Evolutionary conservation across 495 filamentous ascomycete genomes (phyloP), one percentile per base, ranked within the genome.

Genomic region (Lentithecium fluviatile): DNA sequence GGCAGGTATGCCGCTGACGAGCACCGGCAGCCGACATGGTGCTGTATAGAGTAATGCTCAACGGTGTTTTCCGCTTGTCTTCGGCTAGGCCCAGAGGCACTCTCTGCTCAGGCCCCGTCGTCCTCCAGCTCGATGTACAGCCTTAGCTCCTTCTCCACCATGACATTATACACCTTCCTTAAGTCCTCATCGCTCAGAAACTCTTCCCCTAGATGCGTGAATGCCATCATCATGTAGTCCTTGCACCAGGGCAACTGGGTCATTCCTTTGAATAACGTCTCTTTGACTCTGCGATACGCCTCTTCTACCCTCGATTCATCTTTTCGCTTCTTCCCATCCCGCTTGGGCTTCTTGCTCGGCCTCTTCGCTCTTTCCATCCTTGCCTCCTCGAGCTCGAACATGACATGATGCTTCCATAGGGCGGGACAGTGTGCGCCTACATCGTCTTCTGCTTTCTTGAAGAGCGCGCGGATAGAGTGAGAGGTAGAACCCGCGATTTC

Each of bases 71-170:
- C n/a, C n/a, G n/a, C n/a, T n/a, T n/a, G n/a, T n/a, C n/a, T n/a
- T n/a, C 3, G 29, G 29, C 3, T 4, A 32, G 29, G 10, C 29
- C 4, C 3, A 3, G 29, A 32, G 3, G 29, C 10, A 3, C 29
- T 32, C 29, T 32, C 29, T 32, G 20, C 24, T 8, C 53, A 45
- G 3, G 10, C 8, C n/a, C 36, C 26, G 26, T 12, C 45, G 13
- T 69, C 71, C 42, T 79, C 73, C 23, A 79, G 66, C 24, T 77
- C 71, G 24, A 79, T 70, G 67, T 80, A 73, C 21, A 83, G 59
- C 66, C 82, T 70, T 56, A 83, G 52, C 60, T 80, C 82, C 70
- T 80, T 81, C 69, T 83, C 78, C 26, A 73, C 71, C 56, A 83
- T 66, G 26, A 81, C 71, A 67, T 79, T 73, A 64, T 79, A 80